These are phyloP conservation scores for Paecilomyces sp. DNA, from an alignment of 2,329 filamentous ascomycete genomes.

Conservation along the genomic window DNA sequence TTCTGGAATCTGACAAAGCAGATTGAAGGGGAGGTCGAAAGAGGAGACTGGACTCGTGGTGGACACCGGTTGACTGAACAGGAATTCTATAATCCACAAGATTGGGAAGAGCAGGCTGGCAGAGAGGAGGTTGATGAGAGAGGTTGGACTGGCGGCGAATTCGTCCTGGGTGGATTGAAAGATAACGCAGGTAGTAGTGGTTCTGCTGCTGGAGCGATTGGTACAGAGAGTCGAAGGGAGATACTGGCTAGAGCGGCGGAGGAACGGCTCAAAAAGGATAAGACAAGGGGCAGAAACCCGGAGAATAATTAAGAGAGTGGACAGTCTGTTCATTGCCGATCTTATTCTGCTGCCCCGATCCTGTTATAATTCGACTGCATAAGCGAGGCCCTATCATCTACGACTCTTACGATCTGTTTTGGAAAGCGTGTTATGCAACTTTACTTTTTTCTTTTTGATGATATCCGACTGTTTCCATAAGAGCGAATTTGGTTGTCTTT, in stretches of 20 bases:
- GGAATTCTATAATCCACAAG: slow-evolving; percentile 54
- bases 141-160: slow-evolving; percentile 73
- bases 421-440: neutral
- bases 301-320: neutral
- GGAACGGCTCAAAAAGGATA: neutral
- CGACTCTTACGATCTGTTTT: neutral
- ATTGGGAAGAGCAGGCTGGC: slow-evolving; percentile 42
- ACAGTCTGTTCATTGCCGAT: neutral
- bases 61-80: slow-evolving; percentile 56
- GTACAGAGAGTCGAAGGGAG: slow-evolving; percentile 61
- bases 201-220: slow-evolving; percentile 16
- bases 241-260: slow-evolving; percentile 68
- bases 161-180: slow-evolving; percentile 57
- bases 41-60: slow-evolving; percentile 67
- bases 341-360: neutral
- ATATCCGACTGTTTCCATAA: neutral
- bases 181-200: slow-evolving; percentile 24
- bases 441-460: slow-evolving; percentile 1
- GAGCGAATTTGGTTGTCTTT: neutral
- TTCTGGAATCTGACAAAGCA: slow-evolving; percentile 87
- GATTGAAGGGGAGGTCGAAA: slow-evolving; percentile 81
- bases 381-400: neutral
- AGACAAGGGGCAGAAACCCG: slow-evolving; percentile 17
- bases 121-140: slow-evolving; percentile 60
- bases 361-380: neutral